Conservation (phyloP, 257 asterid species). For the Cynanchum wilfordii region DNA sequence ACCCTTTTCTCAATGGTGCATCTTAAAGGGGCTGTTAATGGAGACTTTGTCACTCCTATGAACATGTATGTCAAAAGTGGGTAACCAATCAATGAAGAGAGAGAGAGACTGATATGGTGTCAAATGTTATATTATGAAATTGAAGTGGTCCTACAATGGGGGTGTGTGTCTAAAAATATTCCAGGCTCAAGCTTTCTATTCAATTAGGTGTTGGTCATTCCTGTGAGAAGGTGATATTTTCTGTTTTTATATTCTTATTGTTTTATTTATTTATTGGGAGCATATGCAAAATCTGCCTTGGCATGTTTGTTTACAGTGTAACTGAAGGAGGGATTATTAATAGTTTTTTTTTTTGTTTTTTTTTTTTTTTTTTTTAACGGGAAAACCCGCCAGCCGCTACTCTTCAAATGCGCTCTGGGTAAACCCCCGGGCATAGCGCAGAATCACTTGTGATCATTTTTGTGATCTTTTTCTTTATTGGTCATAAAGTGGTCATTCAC, state of each 20-base stretch:
- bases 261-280: not conserved
- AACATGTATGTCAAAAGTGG: constrained; percentile 50
- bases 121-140: constrained; percentile 29
- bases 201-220: constrained; percentile 21
- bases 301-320: constrained; percentile 4
- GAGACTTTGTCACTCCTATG: constrained; percentile 58
- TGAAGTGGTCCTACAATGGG: constrained; percentile 36
- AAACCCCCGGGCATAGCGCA: too few relatives aligned
- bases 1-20: constrained; percentile 37
- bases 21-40: constrained; percentile 38
- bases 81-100: constrained; percentile 35
- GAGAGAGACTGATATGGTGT: constrained; percentile 30
- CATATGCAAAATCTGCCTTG: constrained; percentile 5
- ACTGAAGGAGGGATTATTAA: not conserved
- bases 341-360: too few relatives aligned
- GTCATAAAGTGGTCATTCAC: not conserved
- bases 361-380: too few relatives aligned
- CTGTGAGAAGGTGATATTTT: constrained; percentile 2
- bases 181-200: constrained; percentile 19
- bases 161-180: constrained; percentile 23
- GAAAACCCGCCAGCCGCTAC: too few relatives aligned
- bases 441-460: too few relatives aligned
- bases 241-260: not conserved
- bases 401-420: too few relatives aligned
- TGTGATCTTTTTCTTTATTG: not conserved